A percentile compares a stretch with the other conserved stretches of the same genome.
These are phyloP conservation scores for Annulohypoxylon nitens DNA, from an alignment of 495 filamentous ascomycete genomes.

Conservation along the genomic window DNA sequence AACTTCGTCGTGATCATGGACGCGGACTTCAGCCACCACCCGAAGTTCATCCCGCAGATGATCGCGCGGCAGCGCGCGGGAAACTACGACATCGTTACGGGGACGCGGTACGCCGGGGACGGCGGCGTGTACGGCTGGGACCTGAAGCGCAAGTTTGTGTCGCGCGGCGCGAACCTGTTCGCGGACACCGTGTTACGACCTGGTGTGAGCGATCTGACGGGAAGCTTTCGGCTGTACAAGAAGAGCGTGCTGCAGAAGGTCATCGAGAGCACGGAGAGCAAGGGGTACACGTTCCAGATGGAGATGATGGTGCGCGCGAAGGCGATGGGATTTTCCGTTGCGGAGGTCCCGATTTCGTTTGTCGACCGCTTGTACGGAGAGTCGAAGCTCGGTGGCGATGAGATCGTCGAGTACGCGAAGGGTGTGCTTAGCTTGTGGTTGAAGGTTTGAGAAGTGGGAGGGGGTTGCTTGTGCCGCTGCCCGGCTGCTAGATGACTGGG, in stretches of 20 bases:
- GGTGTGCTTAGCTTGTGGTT: slow-evolving; percentile 91
- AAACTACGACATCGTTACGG: slow-evolving; percentile 95
- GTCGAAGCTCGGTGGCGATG: slow-evolving; percentile 91
- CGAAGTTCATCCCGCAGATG: slow-evolving; percentile 94
- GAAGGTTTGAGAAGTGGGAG: slow-evolving; percentile 70
- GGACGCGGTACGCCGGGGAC: slow-evolving; percentile 89
- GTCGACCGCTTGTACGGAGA: slow-evolving; percentile 96
- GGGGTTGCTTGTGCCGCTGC: slow-evolving; percentile 1
- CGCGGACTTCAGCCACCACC: slow-evolving; percentile 98
- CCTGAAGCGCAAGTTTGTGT: slow-evolving; percentile 93
- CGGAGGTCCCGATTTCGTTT: slow-evolving; percentile 95
- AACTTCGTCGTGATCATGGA: slow-evolving; percentile 99
- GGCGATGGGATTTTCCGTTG: slow-evolving; percentile 89
- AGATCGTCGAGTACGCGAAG: slow-evolving; percentile 98
- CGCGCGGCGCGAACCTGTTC: slow-evolving; percentile 91
- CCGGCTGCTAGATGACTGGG: slow-evolving; percentile 21
- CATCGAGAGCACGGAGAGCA: slow-evolving; percentile 88
- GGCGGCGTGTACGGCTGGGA: slow-evolving; percentile 99
- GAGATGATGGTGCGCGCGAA: slow-evolving; percentile 89
- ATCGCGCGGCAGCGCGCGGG: slow-evolving; percentile 75
- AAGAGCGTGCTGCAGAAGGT: slow-evolving; percentile 88
- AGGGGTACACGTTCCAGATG: slow-evolving; percentile 99
- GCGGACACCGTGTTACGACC: slow-evolving; percentile 94
- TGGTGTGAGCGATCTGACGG: slow-evolving; percentile 96
- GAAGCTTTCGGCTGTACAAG: slow-evolving; percentile 95